Percentiles rank a stretch among this genome's conserved stretches.
Evolutionary conservation across 1,284 basidiomycete genomes (phyloP).

Genomic region (Ganoderma boninense): DNA sequence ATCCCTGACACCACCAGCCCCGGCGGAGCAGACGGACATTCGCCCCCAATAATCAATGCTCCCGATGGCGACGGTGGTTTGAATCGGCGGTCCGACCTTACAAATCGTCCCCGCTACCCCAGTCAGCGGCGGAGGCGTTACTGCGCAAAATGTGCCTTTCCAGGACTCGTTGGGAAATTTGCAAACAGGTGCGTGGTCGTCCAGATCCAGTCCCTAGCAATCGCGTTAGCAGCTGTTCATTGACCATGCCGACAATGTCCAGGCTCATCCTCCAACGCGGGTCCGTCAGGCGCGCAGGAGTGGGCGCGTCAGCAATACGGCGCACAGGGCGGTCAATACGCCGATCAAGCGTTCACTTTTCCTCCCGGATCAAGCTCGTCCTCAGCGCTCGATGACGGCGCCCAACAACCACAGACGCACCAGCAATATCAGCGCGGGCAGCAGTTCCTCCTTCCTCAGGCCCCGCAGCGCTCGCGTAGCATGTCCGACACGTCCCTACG

Average conservation of each 20-base stretch:
- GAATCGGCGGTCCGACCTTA: slow-evolving; percentile 62
- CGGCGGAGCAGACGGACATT: slow-evolving; percentile 38
- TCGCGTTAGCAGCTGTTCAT: slow-evolving; percentile 2
- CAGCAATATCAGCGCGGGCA: slow-evolving; percentile 33
- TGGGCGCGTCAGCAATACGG: slow-evolving; percentile 30
- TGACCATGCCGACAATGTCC: slow-evolving; percentile 1
- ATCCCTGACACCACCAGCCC: slow-evolving; percentile 61
- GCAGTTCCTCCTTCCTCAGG: slow-evolving; percentile 44
- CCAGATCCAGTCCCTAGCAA: background rate
- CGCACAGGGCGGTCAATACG: slow-evolving; percentile 33
- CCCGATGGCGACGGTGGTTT: slow-evolving; percentile 67
- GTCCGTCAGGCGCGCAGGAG: slow-evolving; percentile 21
- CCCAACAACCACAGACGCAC: slow-evolving; percentile 31
- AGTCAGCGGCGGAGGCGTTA: slow-evolving; percentile 64
- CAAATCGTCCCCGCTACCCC: slow-evolving; percentile 86
- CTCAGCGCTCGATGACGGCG: slow-evolving; percentile 32
- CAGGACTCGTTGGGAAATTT: slow-evolving; percentile 51
- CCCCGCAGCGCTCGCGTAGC: slow-evolving; percentile 51
- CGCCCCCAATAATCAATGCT: slow-evolving; percentile 69
- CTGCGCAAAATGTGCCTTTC: slow-evolving; percentile 56
- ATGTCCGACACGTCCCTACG: slow-evolving; percentile 69
- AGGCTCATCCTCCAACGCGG: slow-evolving; percentile 24
- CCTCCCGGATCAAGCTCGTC: slow-evolving; percentile 37
- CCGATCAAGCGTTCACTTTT: slow-evolving; percentile 42
- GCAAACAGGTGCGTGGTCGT: slow-evolving; percentile 52